Evolutionary conservation across 768 basidiomycete genomes (phyloP).

Genomic region (Mrakia blollopis): DNA sequence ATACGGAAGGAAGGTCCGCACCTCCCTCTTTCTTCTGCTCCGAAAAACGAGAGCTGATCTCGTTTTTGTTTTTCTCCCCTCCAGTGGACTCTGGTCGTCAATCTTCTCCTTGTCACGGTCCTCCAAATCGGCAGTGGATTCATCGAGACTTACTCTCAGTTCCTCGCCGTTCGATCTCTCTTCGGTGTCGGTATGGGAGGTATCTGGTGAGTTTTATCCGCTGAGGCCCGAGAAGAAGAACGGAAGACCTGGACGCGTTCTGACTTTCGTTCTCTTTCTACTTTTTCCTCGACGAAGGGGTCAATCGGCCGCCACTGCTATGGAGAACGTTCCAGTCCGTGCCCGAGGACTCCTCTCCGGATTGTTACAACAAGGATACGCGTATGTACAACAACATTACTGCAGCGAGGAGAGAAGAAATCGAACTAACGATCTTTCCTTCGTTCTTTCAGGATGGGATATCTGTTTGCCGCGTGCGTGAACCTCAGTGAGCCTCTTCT

Average conservation of each 20-base stretch:
- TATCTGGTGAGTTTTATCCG: constrained; percentile 57
- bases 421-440: too few species aligned
- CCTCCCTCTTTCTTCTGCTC: not conserved
- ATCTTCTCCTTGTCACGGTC: constrained; percentile 63
- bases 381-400: too few species aligned
- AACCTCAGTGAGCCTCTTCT: constrained; percentile 24
- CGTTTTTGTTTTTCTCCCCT: constrained; percentile 44
- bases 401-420: too few species aligned
- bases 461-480: constrained; percentile 39
- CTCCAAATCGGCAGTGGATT: constrained; percentile 80
- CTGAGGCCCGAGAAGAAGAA: too few species aligned
- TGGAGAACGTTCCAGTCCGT: constrained; percentile 84
- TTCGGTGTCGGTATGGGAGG: constrained; percentile 71
- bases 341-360: constrained; percentile 80
- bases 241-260: too few species aligned
- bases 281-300: not conserved
- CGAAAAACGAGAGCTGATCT: not conserved
- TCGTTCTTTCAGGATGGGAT: too few species aligned
- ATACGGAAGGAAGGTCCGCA: not conserved
- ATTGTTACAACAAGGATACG: constrained; percentile 82
- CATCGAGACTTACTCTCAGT: constrained; percentile 66
- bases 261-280: not conserved
- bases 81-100: constrained; percentile 82
- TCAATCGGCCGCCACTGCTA: constrained; percentile 55
- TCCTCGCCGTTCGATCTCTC: constrained; percentile 55